Evolutionary conservation across 2,329 filamentous ascomycete genomes (phyloP).

Genomic region (Aspergillus fijiensis): DNA sequence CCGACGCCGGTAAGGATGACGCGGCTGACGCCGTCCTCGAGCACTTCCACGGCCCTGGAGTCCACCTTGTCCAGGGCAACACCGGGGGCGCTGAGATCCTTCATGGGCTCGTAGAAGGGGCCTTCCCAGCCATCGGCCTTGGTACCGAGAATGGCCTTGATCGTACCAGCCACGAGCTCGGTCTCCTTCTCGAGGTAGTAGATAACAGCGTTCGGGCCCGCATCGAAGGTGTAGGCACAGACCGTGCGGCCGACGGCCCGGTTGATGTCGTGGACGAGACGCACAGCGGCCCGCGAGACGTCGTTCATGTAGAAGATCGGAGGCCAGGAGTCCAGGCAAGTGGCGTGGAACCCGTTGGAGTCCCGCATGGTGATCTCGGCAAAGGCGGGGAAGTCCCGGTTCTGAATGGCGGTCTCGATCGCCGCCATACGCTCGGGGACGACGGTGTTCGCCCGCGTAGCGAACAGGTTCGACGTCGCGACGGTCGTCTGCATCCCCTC

Average conservation of each 20-base stretch:
- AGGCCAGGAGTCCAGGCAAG: constrained; percentile 90
- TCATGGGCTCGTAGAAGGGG: constrained; percentile 56
- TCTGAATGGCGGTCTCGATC: constrained; percentile 79
- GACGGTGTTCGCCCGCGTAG: constrained; percentile 69
- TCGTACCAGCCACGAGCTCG: constrained; percentile 69
- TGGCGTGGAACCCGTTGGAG: constrained; percentile 95
- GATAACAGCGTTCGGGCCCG: constrained; percentile 92
- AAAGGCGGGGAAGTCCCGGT: constrained; percentile 80
- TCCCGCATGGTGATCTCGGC: constrained; percentile 93
- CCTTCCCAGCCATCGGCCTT: constrained; percentile 54
- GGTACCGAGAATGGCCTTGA: constrained; percentile 73
- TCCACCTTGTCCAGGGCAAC: constrained; percentile 63
- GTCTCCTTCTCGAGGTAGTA: constrained; percentile 87
- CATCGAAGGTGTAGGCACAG: constrained; percentile 95
- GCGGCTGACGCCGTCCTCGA: constrained; percentile 79
- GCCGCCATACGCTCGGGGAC: constrained; percentile 79
- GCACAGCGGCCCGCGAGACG: constrained; percentile 79
- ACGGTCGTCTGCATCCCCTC: constrained; percentile 98
- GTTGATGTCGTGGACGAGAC: constrained; percentile 88
- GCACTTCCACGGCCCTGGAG: constrained; percentile 55
- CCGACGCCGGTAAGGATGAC: constrained; percentile 91
- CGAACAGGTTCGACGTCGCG: constrained; percentile 83
- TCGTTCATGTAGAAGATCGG: constrained; percentile 99
- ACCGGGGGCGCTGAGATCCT: constrained; percentile 48
- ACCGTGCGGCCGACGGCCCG: constrained; percentile 72